A percentile compares a stretch with the other conserved stretches of the same genome.
Evolutionary conservation across 2,329 filamentous ascomycete species (phyloP).

Genomic region (Lasiodiplodia hormozganensis): DNA sequence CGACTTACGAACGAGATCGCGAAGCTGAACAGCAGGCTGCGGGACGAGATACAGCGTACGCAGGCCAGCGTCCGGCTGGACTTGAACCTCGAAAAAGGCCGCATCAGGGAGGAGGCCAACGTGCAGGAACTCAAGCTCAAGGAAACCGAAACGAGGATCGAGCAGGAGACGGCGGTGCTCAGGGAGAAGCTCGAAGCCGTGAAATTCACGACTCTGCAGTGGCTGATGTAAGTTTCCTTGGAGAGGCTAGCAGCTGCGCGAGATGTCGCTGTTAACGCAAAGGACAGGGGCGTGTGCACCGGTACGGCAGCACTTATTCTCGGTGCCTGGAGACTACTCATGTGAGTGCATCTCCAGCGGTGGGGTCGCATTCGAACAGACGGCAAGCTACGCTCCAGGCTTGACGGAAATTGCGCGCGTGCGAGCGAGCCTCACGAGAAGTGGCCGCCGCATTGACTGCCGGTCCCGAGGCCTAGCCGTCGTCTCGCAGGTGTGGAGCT

Average conservation of each 20-base stretch:
- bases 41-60: slow-evolving; percentile 93
- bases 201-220: slow-evolving; percentile 97
- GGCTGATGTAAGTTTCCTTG: slow-evolving; percentile 80
- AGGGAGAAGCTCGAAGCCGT: slow-evolving; percentile 94
- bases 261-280: slow-evolving; percentile 36
- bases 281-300: slow-evolving; percentile 66
- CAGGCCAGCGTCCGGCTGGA: slow-evolving; percentile 92
- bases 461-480: neutral
- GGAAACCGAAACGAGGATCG: slow-evolving; percentile 97
- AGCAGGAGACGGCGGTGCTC: slow-evolving; percentile 92
- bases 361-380: neutral
- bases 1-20: slow-evolving; percentile 92
- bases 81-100: slow-evolving; percentile 93
- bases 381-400: neutral
- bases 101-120: slow-evolving; percentile 95
- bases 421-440: neutral
- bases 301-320: slow-evolving; percentile 71
- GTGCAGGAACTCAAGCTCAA: slow-evolving; percentile 97
- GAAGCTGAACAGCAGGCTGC: slow-evolving; percentile 85
- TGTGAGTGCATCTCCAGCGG: slow-evolving; percentile 51
- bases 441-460: neutral
- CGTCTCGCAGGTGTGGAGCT: neutral
- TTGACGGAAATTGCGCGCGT: neutral
- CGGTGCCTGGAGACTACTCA: slow-evolving; percentile 71
- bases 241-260: neutral